These are phyloP conservation scores for Coriolopsis trogii DNA, from an alignment of 1,284 basidiomycete genomes.

Conservation along the genomic window DNA sequence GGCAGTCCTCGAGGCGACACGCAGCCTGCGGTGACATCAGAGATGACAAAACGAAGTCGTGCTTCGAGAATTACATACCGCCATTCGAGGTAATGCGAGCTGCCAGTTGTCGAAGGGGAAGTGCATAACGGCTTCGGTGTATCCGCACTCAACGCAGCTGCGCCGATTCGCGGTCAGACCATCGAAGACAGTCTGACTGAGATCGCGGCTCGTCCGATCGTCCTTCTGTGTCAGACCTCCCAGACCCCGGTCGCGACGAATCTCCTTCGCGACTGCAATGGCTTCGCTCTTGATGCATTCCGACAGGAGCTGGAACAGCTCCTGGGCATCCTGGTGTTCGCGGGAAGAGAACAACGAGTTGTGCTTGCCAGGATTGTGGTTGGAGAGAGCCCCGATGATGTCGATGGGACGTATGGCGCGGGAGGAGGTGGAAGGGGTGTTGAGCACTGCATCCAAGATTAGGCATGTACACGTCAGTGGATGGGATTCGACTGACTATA, in stretches of 20 bases:
- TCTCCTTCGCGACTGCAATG: conserved; percentile 64
- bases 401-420: conserved; percentile 69
- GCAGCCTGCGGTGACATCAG: conserved; percentile 41
- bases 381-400: conserved; percentile 71
- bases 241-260: conserved; percentile 66
- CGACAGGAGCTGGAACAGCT: conserved; percentile 89
- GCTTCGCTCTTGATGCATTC: conserved; percentile 87
- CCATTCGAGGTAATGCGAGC: conserved; percentile 68
- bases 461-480: conserved; percentile 19
- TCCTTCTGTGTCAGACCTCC: conserved; percentile 45
- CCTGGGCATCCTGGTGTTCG: conserved; percentile 95
- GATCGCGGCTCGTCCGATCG: conserved; percentile 41
- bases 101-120: conserved; percentile 85
- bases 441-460: conserved; percentile 55
- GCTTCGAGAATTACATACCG: conserved; percentile 38
- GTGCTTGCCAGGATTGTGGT: conserved; percentile 55
- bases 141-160: conserved; percentile 82
- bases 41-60: conserved; percentile 1
- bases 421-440: conserved; percentile 62
- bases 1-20: conserved; percentile 72
- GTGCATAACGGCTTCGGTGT: conserved; percentile 89
- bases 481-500: conserved; percentile 47
- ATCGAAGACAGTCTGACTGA: conserved; percentile 74
- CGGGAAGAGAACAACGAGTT: conserved; percentile 78
- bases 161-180: conserved; percentile 82